Evolutionary conservation across 2,329 filamentous ascomycete genomes (phyloP).

Genomic region (Domatiomyces catenatus): DNA sequence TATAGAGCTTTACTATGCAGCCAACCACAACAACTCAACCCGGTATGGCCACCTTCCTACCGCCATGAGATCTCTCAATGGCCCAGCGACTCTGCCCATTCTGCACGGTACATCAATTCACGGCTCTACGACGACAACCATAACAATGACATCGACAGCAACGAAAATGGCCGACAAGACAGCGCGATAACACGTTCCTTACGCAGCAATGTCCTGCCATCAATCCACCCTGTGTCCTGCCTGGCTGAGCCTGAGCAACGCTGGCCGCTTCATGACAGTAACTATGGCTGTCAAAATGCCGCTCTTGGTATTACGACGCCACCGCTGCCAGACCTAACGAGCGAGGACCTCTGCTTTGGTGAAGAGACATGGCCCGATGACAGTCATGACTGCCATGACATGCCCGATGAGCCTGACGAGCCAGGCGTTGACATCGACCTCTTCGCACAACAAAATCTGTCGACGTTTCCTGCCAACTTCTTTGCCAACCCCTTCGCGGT

Average conservation of each 20-base stretch:
- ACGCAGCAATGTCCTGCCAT: slow-evolving; percentile 1
- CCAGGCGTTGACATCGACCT: not conserved
- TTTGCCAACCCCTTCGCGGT: slow-evolving; percentile 14
- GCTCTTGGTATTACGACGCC: not conserved
- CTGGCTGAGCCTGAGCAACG: not conserved
- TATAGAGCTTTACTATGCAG: slow-evolving; percentile 11
- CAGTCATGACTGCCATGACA: not conserved
- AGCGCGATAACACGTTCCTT: slow-evolving; percentile 6
- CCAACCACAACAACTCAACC: slow-evolving; percentile 1
- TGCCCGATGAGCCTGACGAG: not conserved
- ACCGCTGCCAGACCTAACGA: not conserved
- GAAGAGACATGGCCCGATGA: not conserved
- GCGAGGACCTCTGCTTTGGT: not conserved
- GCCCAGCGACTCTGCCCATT: slow-evolving; percentile 8
- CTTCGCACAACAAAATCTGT: not conserved
- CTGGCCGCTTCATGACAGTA: not conserved
- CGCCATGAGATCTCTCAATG: slow-evolving; percentile 10
- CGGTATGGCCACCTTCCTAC: slow-evolving; percentile 3
- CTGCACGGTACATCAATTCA: slow-evolving; percentile 4
- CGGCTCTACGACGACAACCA: slow-evolving; percentile 6
- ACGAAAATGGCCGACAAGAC: slow-evolving; percentile 11
- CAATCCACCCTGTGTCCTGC: not conserved
- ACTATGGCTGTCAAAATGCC: slow-evolving; percentile 1
- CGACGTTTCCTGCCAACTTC: slow-evolving; percentile 10
- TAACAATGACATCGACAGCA: not conserved